These are phyloP conservation scores for Phellopilus nigrolimitatus DNA, from an alignment of 1,284 basidiomycete genomes.

Conservation along the genomic window DNA sequence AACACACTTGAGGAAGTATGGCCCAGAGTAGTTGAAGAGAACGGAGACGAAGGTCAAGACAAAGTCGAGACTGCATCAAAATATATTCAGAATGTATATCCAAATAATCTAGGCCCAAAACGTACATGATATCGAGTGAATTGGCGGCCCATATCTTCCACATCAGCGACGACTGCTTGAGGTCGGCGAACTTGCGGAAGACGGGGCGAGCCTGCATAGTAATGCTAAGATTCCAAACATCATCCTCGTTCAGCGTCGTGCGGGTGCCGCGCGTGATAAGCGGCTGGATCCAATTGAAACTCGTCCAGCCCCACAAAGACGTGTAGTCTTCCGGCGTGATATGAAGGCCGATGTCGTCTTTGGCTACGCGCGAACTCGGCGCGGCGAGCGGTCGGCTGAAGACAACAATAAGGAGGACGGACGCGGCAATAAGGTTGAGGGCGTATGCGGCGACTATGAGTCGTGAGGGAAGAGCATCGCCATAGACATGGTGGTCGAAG, in stretches of 20 bases:
- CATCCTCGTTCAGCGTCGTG: conserved; percentile 60
- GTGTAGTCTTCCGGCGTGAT: conserved; percentile 73
- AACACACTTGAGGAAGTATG: conserved; percentile 60
- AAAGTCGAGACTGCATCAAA: conserved; percentile 48
- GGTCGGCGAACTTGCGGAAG: conserved; percentile 50
- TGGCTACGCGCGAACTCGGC: conserved; percentile 44
- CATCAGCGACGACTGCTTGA: conserved; percentile 46
- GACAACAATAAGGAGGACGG: conserved; percentile 40
- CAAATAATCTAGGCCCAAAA: background rate
- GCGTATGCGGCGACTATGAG: conserved; percentile 31
- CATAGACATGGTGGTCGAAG: conserved; percentile 41
- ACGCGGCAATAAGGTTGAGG: conserved; percentile 40
- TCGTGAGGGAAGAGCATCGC: conserved; percentile 33
- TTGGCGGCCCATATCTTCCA: conserved; percentile 64
- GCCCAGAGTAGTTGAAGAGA: conserved; percentile 62
- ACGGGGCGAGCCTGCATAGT: conserved; percentile 64
- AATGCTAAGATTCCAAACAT: conserved; percentile 69
- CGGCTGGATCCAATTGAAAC: conserved; percentile 74
- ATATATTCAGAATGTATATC: background rate
- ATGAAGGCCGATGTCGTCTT: conserved; percentile 46
- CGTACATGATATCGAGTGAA: conserved; percentile 62
- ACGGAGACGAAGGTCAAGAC: conserved; percentile 59
- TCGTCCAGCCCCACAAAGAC: conserved; percentile 71
- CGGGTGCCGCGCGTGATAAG: conserved; percentile 56
- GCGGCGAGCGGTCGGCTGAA: conserved; percentile 54